Base-by-base conservation (phyloP, 805 yeast species). In the Yueomyces sinensis region DNA sequence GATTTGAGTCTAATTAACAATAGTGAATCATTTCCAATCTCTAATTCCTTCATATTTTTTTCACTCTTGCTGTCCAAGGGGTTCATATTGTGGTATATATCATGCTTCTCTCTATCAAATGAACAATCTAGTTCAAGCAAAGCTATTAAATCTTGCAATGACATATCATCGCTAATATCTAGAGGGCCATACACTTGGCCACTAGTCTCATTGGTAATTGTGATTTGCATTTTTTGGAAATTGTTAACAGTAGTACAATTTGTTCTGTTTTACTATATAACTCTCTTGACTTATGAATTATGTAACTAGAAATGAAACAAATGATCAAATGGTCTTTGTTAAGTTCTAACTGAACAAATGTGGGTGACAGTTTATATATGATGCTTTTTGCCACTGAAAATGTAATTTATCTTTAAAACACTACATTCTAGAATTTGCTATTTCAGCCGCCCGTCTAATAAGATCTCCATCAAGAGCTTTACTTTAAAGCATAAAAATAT, bases 81-180 rank as follows among this genome's bases (percentile, higher is more conserved):
- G 18, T 58, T 58, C 38, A 69, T 68, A 41, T 76, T 66, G 44
- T 61, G 62, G 17, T 61, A 50, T 32, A 83, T 45, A n/a, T 61
- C 53, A 47, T 78, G 81, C 13, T 57, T 45, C 0, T 50, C 45
- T 4, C 67, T 57, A 9, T 62, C 58, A 33, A 78, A 66, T 13
- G 62, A 66, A 7, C 84, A 68, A 47, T 83, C 94, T 1, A 78
- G 73, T 40, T 76, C 78, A 9, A 86, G 49, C 42, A 78, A 74
- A 0, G 89, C 93, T 39, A 71, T 66, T 43, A 87, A 67, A 51
- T 86, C 95, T 13, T 54, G 62, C 9, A 84, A 51, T 0, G 73
- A 52, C 63, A 84, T 67, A 13, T 76, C 79, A 1, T 61, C 70
- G 4, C 82, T 69, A 4, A 83, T 67, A 34, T 84, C 94, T 1